Base-by-base conservation (phyloP, 805 yeast genomes). In the Grigorovia humatica region DNA sequence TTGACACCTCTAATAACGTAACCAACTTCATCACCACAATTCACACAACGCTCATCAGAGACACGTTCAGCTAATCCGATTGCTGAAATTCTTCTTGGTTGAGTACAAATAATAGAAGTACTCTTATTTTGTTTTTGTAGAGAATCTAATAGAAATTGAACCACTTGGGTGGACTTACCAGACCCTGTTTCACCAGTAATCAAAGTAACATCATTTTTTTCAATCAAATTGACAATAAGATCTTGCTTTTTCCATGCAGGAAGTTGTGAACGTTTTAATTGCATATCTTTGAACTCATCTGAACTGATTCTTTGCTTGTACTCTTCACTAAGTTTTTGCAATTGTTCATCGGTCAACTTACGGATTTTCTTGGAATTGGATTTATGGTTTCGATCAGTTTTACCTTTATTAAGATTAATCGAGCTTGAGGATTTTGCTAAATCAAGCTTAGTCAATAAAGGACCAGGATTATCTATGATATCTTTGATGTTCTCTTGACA, bases 161-260 rank as follows among this genome's bases (percentile, higher is more conserved):
- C 96, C 5, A 88, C 80, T 64, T 91, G 99, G 0, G 99, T 91
- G 0, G 96, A 88, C 63, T 91, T 91, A 58, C 98, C 98, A 1
- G 97, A 90, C 59, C 98, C 98, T 0, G 98, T 91, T 65, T 93
- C 99, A 65, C 98, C 99, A 1, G 98, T 91, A 41, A 91, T 77
- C 38, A 91, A 47, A 1, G 86, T 81, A 4, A 88, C 85, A 55
- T 79, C 79, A 61, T 85, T 78, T 0, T 71, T 54, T 30, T 74
- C 72, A 4, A 91, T 79, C 4, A 81, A 69, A 0, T 76, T 59
- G 1, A 86, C 74, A 43, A 91, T 73, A 6, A 77, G 73, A 0
- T 75, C 67, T 50, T 72, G 75, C 62, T 82, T 85, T 13, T 71
- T 65, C 95, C 96, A 91, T 0, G 98, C 98, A 0, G 99, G 98